Evolutionary conservation across 179 eudicot genomes (phyloP), one percentile per base, ranked within the genome.

Genomic region (Beta macrorhiza): DNA sequence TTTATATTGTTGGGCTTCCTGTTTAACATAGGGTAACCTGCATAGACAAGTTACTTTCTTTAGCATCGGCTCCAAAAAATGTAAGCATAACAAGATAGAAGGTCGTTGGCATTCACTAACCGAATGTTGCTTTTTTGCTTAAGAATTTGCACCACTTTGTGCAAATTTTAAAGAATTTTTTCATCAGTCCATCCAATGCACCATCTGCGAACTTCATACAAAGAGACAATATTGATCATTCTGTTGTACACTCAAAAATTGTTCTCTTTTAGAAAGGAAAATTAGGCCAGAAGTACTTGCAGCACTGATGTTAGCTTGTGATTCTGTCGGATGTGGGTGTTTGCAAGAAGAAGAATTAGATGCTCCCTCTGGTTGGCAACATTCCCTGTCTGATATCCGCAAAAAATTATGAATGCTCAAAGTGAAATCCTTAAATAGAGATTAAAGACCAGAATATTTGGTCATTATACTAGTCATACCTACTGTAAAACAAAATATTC

Each of bases 141-240:
- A 97, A 85, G 87, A 91, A 97, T 85, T 97, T 97, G 92, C 99
- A 94, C 99, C 99, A 97, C 74, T 87, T 89, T 68, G 95, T 91
- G 69, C 94, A 97, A 82, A 94, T 97, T 87, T 94, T 94, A 82
- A 97, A 97, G 65, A 97, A 90, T 81, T 97, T 97, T 88, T 90
- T 92, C 99, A 97, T 91, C 69, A 97, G 85, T 75, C 89, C 93
- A 85, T 93, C 92, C 78, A 92, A 84, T 83, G 93, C 92, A 78
- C 79, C 90, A 77, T 97, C 99, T 72, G 86, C 89, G 79, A 91
- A 80, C 99, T 86, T 58, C 67, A 78, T 76, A 76, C 59, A 52
- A 76, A 65, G 71, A 59, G 47, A 76, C 16, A 69, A 52, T n/a
- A 47, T 55, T 75, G 20, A 52, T 69, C 58, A 81, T 64, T 19